Evolutionary conservation across 2,329 filamentous ascomycete genomes (phyloP), one percentile per base, ranked within the genome.

Genomic region (Fusarium nodosum): DNA sequence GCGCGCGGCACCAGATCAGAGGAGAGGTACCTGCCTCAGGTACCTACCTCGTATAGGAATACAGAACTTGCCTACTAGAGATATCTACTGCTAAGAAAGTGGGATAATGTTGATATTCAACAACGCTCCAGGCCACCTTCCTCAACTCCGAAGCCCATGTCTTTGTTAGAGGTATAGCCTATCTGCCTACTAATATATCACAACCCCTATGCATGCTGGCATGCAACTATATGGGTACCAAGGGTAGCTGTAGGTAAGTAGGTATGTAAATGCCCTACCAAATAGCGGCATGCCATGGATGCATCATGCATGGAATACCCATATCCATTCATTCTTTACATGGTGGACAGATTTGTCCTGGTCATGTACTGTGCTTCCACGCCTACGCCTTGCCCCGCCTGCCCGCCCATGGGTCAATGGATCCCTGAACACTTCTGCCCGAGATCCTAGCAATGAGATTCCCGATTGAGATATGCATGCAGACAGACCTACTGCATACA

Each of bases 381-480:
- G 48, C 48, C 22, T 50, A 24, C 28, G 26, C 44, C 36, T 22
- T 30, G 51, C 52, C 41, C 52, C 52, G 16, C 33, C 33, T 34
- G 33, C 16, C 33, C 33, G 30, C 52, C 31, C 51, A 45, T 33
- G 20, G 20, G 30, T 26, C 22, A 65, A 30, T 30, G 28, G 28
- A 30, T 64, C 62, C 47, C 42, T 62, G 62, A 30, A 53, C 24
- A 18, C 47, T 18, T 55, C 24, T 62, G 45, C 31, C 57, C 46
- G 30, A 38, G 59, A 38, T 36, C 46, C 30, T 15, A 52, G 26
- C 18, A 46, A 55, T 31, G 13, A 56, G 51, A 57, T 58, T 55
- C 42, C 66, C 48, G 56, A 69, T 69, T 62, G 41, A 69, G 65
- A 61, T 57, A 64, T 68, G 58, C 64, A 63, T 62, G 57, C 63